Percentiles rank a stretch among this genome's conserved stretches.
phyloP scores from a whole-genome alignment of 768 basidiomycete genomes.

The Inosperma sp. region DNA sequence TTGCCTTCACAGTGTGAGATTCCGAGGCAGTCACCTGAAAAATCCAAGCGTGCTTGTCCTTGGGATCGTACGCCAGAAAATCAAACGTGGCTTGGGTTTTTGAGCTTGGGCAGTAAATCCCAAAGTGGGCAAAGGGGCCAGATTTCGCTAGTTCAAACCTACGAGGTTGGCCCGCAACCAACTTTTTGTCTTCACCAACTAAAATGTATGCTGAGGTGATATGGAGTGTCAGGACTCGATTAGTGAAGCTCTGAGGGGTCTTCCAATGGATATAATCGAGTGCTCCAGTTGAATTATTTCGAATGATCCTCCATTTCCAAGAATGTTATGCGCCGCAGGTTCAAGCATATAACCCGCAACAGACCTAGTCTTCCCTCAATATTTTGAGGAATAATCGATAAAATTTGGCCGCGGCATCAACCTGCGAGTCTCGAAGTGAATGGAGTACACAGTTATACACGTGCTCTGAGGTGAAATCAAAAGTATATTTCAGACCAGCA shows the following conservation, averaged over 20 bases:
- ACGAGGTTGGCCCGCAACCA: background rate
- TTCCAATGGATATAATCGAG: background rate
- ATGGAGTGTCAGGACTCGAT: background rate
- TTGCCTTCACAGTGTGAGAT: constrained; percentile 1
- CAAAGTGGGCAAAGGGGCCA: background rate
- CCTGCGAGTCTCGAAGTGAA: background rate
- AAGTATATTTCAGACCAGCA: background rate
- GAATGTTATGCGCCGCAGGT: constrained; percentile 1
- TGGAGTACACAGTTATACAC: background rate
- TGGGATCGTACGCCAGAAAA: background rate
- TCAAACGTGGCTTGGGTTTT: background rate
- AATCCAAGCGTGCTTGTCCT: constrained; percentile 1
- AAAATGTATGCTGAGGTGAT: background rate
- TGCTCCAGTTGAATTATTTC: background rate
- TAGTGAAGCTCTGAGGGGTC: background rate
- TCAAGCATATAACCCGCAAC: background rate
- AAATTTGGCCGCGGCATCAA: background rate
- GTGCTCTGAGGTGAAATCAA: background rate
- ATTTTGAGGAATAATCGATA: background rate
- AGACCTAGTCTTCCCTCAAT: constrained; percentile 3
- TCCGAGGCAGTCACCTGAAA: background rate
- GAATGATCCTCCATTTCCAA: background rate
- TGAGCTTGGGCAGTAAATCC: background rate
- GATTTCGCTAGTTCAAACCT: background rate
- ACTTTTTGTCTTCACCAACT: background rate